phyloP scores from a whole-genome alignment of 352 stramenopile genomes.

The Phytophthora ramorum region DNA sequence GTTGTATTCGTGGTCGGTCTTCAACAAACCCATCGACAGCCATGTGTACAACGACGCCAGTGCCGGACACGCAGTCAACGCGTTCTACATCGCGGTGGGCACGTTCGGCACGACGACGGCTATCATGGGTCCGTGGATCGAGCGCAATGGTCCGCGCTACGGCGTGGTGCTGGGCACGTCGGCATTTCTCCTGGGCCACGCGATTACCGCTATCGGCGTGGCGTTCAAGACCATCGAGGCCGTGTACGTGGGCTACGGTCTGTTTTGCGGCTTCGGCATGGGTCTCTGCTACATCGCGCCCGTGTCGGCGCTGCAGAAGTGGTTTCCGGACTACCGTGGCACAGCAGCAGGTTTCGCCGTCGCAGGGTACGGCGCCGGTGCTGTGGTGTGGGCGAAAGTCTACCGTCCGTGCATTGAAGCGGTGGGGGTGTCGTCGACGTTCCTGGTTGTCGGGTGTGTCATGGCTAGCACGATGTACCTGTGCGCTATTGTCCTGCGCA shows the following conservation, averaged over 20 bases:
- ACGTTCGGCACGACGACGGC: conserved; percentile 67
- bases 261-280: conserved; percentile 74
- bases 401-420: conserved; percentile 62
- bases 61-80: conserved; percentile 61
- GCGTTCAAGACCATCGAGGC: conserved; percentile 49
- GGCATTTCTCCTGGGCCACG: conserved; percentile 55
- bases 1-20: conserved; percentile 77
- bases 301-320: conserved; percentile 74
- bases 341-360: conserved; percentile 74
- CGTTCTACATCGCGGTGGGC: conserved; percentile 76
- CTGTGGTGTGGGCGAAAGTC: conserved; percentile 68
- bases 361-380: conserved; percentile 64
- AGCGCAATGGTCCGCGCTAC: conserved; percentile 61
- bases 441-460: conserved; percentile 49
- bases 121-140: conserved; percentile 80
- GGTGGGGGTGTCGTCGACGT: conserved; percentile 58
- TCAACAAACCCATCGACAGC: conserved; percentile 72
- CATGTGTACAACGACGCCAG: conserved; percentile 51
- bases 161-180: conserved; percentile 58
- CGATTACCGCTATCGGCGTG: conserved; percentile 56
- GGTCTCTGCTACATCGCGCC: conserved; percentile 80
- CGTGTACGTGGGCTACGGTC: conserved; percentile 68
- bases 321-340: conserved; percentile 77
- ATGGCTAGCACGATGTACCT: conserved; percentile 55
- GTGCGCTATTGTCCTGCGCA: conserved; percentile 57